Conservation (phyloP, 164 flowering plant genomes). For the Dillenia suffruticosa region DNA sequence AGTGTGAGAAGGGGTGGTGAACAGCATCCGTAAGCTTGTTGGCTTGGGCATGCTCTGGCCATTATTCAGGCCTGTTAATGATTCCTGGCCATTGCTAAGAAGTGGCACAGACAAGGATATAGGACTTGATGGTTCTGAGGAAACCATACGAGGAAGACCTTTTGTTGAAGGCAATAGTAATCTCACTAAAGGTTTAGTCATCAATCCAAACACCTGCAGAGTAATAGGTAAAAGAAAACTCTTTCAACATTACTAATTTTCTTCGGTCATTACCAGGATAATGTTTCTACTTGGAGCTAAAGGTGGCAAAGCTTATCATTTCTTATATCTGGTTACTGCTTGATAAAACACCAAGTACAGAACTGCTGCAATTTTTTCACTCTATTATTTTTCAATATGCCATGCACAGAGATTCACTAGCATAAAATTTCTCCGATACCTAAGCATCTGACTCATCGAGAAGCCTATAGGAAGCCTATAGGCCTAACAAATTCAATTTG, state of each 20-base stretch:
- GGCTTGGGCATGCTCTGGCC: constrained; percentile 34
- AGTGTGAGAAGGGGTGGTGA: constrained; percentile 53
- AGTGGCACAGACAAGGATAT: constrained; percentile 65
- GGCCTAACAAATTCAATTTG: no score
- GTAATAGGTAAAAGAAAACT: not conserved
- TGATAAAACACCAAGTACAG: no score
- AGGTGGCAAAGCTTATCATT: no score
- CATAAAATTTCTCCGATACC: no score
- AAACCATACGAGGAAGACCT: constrained; percentile 29
- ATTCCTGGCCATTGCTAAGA: constrained; percentile 42
- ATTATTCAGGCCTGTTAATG: constrained; percentile 31
- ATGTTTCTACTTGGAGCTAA: not conserved
- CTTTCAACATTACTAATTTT: not conserved
- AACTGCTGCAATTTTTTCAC: no score
- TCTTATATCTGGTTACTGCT: no score
- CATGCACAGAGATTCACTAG: no score
- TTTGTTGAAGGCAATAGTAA: constrained; percentile 53
- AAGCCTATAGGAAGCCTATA: no score
- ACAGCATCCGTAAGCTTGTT: constrained; percentile 58
- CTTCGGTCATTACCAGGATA: not conserved
- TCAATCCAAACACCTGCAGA: constrained; percentile 60
- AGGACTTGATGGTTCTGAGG: constrained; percentile 57
- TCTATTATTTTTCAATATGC: no score
- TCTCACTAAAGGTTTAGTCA: constrained; percentile 84
- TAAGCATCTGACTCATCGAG: no score